Conservation (phyloP, 768 basidiomycete species). For the Boletus reticulatus region DNA sequence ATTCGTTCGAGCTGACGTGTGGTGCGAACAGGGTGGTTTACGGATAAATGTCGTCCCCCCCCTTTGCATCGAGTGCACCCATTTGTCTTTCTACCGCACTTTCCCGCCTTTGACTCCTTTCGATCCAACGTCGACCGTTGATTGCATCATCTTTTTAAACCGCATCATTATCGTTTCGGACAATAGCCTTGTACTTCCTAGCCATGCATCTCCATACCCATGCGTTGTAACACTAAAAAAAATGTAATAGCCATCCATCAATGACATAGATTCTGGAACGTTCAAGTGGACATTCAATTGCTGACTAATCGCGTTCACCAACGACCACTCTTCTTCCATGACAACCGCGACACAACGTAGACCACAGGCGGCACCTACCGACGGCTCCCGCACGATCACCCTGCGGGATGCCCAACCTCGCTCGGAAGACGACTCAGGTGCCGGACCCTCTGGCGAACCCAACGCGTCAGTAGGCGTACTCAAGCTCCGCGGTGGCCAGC, state of each 20-base stretch:
- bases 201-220: slow-evolving; percentile 25
- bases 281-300: background rate
- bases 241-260: slow-evolving; percentile 22
- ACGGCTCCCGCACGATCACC: slow-evolving; percentile 57
- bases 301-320: slow-evolving; percentile 19
- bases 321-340: background rate
- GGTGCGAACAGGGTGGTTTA: slow-evolving; percentile 38
- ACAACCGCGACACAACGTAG: slow-evolving; percentile 26
- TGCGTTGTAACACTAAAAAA: slow-evolving; percentile 24
- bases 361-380: slow-evolving; percentile 40
- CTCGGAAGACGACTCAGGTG: slow-evolving; percentile 21
- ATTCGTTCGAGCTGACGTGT: slow-evolving; percentile 3
- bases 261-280: slow-evolving; percentile 11
- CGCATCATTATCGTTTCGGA: slow-evolving; percentile 24
- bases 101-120: background rate
- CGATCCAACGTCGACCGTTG: slow-evolving; percentile 32
- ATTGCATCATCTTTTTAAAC: slow-evolving; percentile 15
- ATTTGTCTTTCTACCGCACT: slow-evolving; percentile 9
- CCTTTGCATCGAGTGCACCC: slow-evolving; percentile 2
- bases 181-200: slow-evolving; percentile 23
- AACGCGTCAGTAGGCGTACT: slow-evolving; percentile 45
- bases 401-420: slow-evolving; percentile 38
- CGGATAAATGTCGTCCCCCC: slow-evolving; percentile 29
- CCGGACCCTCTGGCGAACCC: slow-evolving; percentile 21
- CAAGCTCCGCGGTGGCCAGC: slow-evolving; percentile 55